phyloP scores from a whole-genome alignment of 2,329 filamentous ascomycete genomes.

The Erysiphe neolycopersici region DNA sequence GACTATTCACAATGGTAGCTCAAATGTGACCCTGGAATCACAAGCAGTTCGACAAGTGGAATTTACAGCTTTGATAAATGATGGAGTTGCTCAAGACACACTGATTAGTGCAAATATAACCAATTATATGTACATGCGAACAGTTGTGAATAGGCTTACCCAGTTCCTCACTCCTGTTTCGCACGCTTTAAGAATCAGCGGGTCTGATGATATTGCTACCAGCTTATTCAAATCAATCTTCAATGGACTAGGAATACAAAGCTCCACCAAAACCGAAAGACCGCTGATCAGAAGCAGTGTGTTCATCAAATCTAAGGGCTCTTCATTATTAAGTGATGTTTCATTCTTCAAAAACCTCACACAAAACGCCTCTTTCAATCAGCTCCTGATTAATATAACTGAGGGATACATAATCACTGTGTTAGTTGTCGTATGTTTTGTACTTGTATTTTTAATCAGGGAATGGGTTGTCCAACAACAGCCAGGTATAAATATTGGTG shows the following conservation, averaged over 20 bases:
- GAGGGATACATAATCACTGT: constrained; percentile 90
- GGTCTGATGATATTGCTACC: constrained; percentile 8
- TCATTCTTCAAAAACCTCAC: constrained; percentile 34
- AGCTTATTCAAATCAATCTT: constrained; percentile 10
- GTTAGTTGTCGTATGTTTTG: constrained; percentile 76
- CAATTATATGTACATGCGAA: constrained; percentile 15
- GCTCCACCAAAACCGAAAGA: constrained; percentile 1
- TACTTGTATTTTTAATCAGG: constrained; percentile 83
- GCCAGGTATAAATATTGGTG: constrained; percentile 64
- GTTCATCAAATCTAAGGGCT: constrained; percentile 3
- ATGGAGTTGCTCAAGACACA: constrained; percentile 11
- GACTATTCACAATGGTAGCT: constrained; percentile 2
- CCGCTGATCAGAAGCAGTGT: constrained; percentile 2
- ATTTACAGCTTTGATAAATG: constrained; percentile 6
- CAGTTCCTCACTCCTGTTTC: constrained; percentile 8
- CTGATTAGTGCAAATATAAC: constrained; percentile 13
- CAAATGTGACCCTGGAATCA: constrained; percentile 5
- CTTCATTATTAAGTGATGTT: constrained; percentile 29
- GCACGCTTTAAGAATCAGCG: constrained; percentile 9
- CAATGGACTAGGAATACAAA: constrained; percentile 8
- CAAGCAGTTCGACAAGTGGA: constrained; percentile 8
- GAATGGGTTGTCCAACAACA: constrained; percentile 98
- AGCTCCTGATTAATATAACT: constrained; percentile 52
- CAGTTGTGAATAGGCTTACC: constrained; percentile 15
- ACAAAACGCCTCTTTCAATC: constrained; percentile 44